Base-by-base conservation (phyloP, 1,139 yeast species). In the Saccharomyces hybrid region DNA sequence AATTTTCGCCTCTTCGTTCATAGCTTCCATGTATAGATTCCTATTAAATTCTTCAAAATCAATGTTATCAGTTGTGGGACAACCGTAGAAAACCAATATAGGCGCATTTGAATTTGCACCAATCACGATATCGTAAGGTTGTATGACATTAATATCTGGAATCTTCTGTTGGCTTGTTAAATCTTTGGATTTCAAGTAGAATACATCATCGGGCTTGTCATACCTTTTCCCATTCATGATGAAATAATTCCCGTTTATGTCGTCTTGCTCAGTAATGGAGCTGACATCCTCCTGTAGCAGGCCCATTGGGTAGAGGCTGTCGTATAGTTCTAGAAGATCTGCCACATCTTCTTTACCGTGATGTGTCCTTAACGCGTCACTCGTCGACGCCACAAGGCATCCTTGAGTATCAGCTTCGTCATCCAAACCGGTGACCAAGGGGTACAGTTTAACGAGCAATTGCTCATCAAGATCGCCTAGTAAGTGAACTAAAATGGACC, bases 11-110 rank as follows among this genome's bases (percentile, higher is more conserved):
- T 57, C 54, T 1, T 73, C 68, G 7, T 71, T 65, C 44, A 38
- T 38, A 0, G 96, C 87, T 55, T 85, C 82, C 48, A 79, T 78
- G 57, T 75, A 77, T 55, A 93, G 71, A 55, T 81, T 79, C 26
- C 74, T 68, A 60, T 88, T 83, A 73, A 87, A 84, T 2, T 71
- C 72, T 11, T 73, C 72, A 63, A 89, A 86, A 4, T 73, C 69
- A 0, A 66, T 68, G 14, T 81, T 75, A 4, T 81, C 73, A 59
- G 80, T 82, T 6, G 83, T 84, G 4, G 67, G 65, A 48, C 71
- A 66, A 11, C 74, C 78, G 56, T 86, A 87, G 9, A 81, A 64
- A 3, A 78, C 61, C 13, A 77, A 72, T 25, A 75, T 53, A 3
- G 77, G 78, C 2, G 65, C 59, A 0, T 54, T 49, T 7, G 26